phyloP scores from a whole-genome alignment of 192 early-diverging fungal genomes.

The Coemansia sp. region DNA sequence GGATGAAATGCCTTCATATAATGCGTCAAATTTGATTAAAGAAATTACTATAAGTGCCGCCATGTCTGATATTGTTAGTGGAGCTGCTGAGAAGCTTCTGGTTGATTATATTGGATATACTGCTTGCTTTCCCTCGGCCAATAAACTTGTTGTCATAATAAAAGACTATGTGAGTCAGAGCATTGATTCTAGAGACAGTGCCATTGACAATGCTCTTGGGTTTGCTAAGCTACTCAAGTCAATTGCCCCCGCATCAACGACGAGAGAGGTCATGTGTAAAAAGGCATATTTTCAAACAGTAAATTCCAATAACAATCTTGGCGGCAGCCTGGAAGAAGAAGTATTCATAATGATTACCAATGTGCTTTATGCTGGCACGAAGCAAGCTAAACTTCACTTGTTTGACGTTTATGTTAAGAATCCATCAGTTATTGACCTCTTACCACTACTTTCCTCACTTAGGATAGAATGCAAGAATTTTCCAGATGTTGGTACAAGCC shows the following conservation, averaged over 20 bases:
- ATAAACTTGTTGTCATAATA: neutral
- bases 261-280: neutral
- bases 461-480: too few relatives aligned
- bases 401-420: neutral
- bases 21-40: neutral
- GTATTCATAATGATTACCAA: neutral
- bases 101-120: too few relatives aligned
- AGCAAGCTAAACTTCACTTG: neutral
- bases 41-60: neutral
- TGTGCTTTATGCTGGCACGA: neutral
- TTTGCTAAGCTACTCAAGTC: too few relatives aligned
- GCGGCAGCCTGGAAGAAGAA: neutral
- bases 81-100: neutral
- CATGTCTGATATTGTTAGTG: neutral
- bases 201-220: neutral
- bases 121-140: neutral
- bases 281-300: too few relatives aligned
- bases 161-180: neutral
- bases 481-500: neutral
- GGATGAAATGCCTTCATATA: too few relatives aligned
- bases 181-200: neutral
- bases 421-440: neutral
- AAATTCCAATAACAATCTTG: neutral
- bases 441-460: neutral
- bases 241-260: too few relatives aligned